Base-by-base conservation (phyloP, 148 eudicot genomes). In the Silene latifolia region DNA sequence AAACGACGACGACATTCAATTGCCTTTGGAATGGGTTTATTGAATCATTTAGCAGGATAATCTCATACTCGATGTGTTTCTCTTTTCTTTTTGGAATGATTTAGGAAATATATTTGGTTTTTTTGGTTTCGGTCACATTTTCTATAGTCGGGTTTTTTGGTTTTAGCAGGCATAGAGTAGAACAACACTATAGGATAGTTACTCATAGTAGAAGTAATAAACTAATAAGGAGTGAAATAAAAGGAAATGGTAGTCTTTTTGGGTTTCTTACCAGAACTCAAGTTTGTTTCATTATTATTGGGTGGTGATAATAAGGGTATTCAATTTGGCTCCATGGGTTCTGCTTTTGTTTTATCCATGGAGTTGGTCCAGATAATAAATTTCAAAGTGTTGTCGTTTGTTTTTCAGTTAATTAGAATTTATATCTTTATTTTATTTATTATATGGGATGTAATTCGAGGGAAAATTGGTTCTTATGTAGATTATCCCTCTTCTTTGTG, bases 21-120 rank as follows among this genome's bases (percentile, higher is more conserved):
- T 79, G 67, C 82, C 82, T 11, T 63, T 64, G 12, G 82, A 79
- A 48, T 79, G 82, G 82, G 76, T 69, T 0, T 79, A 79, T 42
- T 79, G 63, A 74, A 0, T 13, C 27, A 42, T 11, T 3, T 8
- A 15, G 24, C 35, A 2, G 3, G 9, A 69, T 32, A 4, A 4
- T 48, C 32, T 69, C 32, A 27, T 21, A 69, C 57, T 48, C 18
- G 20, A 67, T 18, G 8, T 21, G 58, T 4, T 23, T 47, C 56
- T 3, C 13, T 20, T 59, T 59, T 59, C 11, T 19, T 46, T 19
- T 8, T 65, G 18, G 39, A 24, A 11, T 63, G 42, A 17, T 63
- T 32, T 65, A 35, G 69, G 13, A 19, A 35, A 63, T 18, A 65
- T 29, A 65, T 32, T 48, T 8, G 53, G 69, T 46, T 66, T 35